These are phyloP conservation scores for Phytophthora sojae DNA, from an alignment of 352 stramenopile species.

Conservation along the genomic window DNA sequence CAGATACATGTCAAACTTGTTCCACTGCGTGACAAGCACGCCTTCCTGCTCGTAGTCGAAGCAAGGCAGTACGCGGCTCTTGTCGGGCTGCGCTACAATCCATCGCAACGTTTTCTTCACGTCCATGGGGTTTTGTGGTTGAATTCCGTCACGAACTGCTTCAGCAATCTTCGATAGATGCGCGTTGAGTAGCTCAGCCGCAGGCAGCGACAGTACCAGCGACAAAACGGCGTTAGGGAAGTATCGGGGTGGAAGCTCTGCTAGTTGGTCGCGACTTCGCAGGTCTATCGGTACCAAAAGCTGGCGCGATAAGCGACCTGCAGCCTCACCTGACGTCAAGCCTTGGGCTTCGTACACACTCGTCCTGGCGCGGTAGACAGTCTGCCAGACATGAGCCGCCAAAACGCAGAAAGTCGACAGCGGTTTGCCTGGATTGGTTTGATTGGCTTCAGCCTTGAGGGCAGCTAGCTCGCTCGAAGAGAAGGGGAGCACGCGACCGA, in stretches of 20 bases:
- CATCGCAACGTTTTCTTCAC: slow-evolving; percentile 24
- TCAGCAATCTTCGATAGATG: slow-evolving; percentile 8
- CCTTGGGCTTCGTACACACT: background rate
- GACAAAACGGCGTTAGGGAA: slow-evolving; percentile 32
- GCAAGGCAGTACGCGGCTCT: slow-evolving; percentile 15
- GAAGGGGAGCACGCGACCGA: slow-evolving; percentile 27
- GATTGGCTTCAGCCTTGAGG: slow-evolving; percentile 25
- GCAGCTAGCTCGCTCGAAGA: slow-evolving; percentile 18
- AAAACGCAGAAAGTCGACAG: slow-evolving; percentile 24
- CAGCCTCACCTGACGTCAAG: slow-evolving; percentile 6
- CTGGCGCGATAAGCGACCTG: slow-evolving; percentile 1
- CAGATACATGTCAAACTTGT: slow-evolving; percentile 36
- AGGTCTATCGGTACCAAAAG: slow-evolving; percentile 20
- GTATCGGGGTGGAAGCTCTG: slow-evolving; percentile 15
- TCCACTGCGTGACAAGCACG: slow-evolving; percentile 32
- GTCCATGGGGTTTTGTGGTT: slow-evolving; percentile 2
- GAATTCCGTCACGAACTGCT: slow-evolving; percentile 9
- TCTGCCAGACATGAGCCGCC: slow-evolving; percentile 23
- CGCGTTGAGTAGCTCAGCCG: slow-evolving; percentile 11
- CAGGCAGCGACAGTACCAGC: slow-evolving; percentile 12
- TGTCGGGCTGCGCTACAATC: slow-evolving; percentile 35
- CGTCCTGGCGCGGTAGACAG: slow-evolving; percentile 11
- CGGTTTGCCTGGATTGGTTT: background rate
- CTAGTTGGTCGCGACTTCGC: slow-evolving; percentile 22
- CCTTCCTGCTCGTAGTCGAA: slow-evolving; percentile 19